phyloP scores from a whole-genome alignment of 164 flowering plant species.

The Paratinospora sagittata region DNA sequence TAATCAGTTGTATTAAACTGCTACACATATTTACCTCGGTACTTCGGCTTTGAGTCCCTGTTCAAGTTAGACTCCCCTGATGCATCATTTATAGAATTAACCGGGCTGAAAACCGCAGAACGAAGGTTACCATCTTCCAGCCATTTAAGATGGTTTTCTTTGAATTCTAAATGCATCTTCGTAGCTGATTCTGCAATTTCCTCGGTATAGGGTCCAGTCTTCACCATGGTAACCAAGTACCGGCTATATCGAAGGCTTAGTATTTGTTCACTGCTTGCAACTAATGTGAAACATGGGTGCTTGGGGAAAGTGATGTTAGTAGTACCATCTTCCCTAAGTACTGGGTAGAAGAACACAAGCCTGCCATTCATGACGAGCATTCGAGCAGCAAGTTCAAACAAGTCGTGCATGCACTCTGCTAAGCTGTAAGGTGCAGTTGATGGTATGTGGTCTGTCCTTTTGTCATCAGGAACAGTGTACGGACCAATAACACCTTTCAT shows the following conservation, averaged over 20 bases:
- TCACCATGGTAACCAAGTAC: constrained; percentile 83
- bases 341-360: constrained; percentile 89
- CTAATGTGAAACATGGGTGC: constrained; percentile 69
- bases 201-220: constrained; percentile 52
- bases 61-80: constrained; percentile 28
- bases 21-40: constrained; percentile 91
- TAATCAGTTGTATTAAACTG: background rate
- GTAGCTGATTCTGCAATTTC: constrained; percentile 65
- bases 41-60: constrained; percentile 72
- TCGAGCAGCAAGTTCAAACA: constrained; percentile 78
- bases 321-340: constrained; percentile 63
- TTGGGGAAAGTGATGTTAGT: constrained; percentile 46
- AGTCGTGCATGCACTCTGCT: constrained; percentile 87
- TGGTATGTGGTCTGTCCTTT: constrained; percentile 85
- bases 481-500: constrained; percentile 67
- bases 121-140: constrained; percentile 91
- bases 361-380: constrained; percentile 90
- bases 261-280: constrained; percentile 78
- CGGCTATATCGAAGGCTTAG: constrained; percentile 90
- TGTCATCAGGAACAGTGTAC: constrained; percentile 84
- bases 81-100: constrained; percentile 18
- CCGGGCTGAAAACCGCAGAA: constrained; percentile 74
- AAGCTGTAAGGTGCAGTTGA: constrained; percentile 92
- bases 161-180: constrained; percentile 66
- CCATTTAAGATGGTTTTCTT: constrained; percentile 89